phyloP scores from a whole-genome alignment of 768 basidiomycete species.

The Russula vinacea region DNA sequence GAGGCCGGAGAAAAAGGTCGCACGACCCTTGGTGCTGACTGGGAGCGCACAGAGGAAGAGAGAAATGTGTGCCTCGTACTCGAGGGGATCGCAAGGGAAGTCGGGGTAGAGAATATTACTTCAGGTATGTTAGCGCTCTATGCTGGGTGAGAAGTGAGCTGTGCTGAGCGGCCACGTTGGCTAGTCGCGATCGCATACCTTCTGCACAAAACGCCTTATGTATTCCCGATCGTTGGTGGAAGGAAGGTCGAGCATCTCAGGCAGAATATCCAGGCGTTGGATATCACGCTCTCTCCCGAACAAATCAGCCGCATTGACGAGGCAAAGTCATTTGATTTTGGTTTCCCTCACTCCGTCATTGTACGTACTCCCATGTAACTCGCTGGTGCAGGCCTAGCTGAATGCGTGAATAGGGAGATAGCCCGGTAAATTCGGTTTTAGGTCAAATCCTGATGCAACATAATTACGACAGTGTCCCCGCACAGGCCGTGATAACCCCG shows the following conservation, averaged over 20 bases:
- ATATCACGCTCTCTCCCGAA: constrained; percentile 44
- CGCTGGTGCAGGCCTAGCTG: background rate
- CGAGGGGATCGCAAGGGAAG: constrained; percentile 49
- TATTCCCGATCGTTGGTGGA: constrained; percentile 52
- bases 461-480: background rate
- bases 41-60: constrained; percentile 28
- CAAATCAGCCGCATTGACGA: constrained; percentile 49
- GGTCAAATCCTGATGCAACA: background rate
- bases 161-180: background rate
- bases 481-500: background rate
- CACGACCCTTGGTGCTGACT: background rate
- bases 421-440: background rate
- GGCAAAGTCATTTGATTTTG: constrained; percentile 44
- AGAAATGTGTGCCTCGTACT: constrained; percentile 23
- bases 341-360: constrained; percentile 43
- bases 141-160: too few relatives aligned
- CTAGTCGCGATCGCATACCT: constrained; percentile 54
- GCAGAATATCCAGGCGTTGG: constrained; percentile 50
- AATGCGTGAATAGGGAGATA: background rate
- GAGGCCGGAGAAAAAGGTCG: constrained; percentile 40
- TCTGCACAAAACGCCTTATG: constrained; percentile 51
- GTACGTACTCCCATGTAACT: constrained; percentile 31
- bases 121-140: constrained; percentile 39
- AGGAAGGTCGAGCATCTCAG: constrained; percentile 51
- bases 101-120: constrained; percentile 48